These are phyloP conservation scores for Purpureocillium lavendulum DNA, from an alignment of 2,329 filamentous ascomycete genomes.

Conservation along the genomic window DNA sequence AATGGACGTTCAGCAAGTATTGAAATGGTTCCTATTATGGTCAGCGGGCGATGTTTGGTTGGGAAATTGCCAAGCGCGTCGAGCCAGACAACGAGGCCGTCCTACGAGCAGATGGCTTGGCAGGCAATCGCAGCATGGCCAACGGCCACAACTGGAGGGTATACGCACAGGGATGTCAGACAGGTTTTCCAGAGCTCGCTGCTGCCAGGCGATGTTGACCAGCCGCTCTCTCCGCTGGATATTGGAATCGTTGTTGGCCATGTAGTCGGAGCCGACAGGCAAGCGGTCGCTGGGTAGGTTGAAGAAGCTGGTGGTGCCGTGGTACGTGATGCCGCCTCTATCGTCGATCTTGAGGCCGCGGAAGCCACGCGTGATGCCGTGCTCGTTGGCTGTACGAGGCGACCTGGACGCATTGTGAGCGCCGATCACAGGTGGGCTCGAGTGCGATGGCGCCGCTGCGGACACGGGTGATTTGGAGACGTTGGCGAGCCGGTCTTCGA, in stretches of 20 bases:
- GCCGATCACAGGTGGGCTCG: slow-evolving; percentile 23
- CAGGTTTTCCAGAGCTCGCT: slow-evolving; percentile 49
- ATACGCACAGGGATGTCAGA: slow-evolving; percentile 45
- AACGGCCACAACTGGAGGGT: too few species aligned
- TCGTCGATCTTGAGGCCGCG: slow-evolving; percentile 48
- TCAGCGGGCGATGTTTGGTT: background rate
- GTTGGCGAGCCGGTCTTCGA: slow-evolving; percentile 42
- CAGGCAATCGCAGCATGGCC: background rate
- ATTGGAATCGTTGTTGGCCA: slow-evolving; percentile 24
- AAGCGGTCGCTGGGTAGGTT: slow-evolving; percentile 40
- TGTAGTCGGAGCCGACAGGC: slow-evolving; percentile 19
- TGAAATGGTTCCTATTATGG: slow-evolving; percentile 44
- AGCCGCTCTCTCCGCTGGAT: slow-evolving; percentile 40
- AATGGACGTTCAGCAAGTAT: slow-evolving; percentile 51
- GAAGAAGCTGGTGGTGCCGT: slow-evolving; percentile 52
- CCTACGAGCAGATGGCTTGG: background rate
- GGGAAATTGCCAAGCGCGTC: background rate
- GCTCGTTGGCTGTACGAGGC: slow-evolving; percentile 16
- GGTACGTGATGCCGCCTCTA: slow-evolving; percentile 49
- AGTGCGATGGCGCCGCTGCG: slow-evolving; percentile 21
- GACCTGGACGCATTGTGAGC: slow-evolving; percentile 10
- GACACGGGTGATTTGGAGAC: slow-evolving; percentile 22
- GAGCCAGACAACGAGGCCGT: too few species aligned
- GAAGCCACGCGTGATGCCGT: slow-evolving; percentile 25
- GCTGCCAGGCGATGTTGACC: slow-evolving; percentile 51